These are phyloP conservation scores for Lolium multiflorum DNA, from an alignment of 176 grass and related monocot genomes.

Conservation along the genomic window DNA sequence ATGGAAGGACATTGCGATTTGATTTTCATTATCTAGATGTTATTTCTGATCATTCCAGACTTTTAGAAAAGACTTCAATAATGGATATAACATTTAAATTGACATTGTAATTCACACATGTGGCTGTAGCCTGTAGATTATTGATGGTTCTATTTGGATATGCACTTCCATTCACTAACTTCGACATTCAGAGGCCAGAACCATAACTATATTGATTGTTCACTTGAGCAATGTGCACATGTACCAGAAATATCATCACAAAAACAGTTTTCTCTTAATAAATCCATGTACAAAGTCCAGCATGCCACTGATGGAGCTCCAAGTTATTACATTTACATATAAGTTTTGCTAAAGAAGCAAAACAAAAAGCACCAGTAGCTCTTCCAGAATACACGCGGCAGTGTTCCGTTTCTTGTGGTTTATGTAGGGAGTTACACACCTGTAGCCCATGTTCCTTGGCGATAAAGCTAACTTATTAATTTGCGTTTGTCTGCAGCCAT, in stretches of 20 bases:
- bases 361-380: neutral
- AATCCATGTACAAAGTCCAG: slow-evolving; percentile 7
- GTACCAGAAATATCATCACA: neutral
- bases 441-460: neutral
- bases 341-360: slow-evolving; percentile 20
- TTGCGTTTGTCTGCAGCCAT: slow-evolving; percentile 55
- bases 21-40: slow-evolving; percentile 1
- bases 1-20: neutral
- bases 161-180: neutral
- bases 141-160: neutral
- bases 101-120: neutral
- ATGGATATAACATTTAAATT: neutral
- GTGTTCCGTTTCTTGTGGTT: neutral
- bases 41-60: neutral
- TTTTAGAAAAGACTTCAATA: neutral
- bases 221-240: neutral
- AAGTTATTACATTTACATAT: slow-evolving; percentile 21
- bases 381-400: neutral
- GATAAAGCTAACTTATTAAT: slow-evolving; percentile 36
- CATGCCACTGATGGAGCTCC: slow-evolving; percentile 4
- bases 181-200: slow-evolving; percentile 13
- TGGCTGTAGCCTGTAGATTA: neutral
- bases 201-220: neutral
- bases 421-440: neutral
- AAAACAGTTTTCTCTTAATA: slow-evolving; percentile 18